Conservation (phyloP, 1,284 basidiomycete species). For the Marasmius fiardii region DNA sequence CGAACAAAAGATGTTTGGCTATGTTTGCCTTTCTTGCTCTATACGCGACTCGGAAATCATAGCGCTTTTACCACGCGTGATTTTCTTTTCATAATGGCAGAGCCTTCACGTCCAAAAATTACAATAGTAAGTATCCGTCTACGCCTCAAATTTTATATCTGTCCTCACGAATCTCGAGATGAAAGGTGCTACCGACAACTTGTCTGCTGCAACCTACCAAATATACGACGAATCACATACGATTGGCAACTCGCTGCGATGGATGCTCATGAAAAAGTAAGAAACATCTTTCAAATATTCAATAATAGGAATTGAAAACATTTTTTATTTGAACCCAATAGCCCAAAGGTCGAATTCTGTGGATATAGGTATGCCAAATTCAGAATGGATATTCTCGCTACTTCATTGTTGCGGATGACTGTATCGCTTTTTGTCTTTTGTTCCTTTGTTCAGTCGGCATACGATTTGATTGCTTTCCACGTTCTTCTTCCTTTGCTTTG, state of each 20-base stretch:
- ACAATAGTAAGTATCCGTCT: conserved; percentile 41
- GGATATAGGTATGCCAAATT: conserved; percentile 78
- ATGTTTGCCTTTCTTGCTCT: not conserved
- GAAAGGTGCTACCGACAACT: conserved; percentile 76
- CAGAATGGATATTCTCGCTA: not conserved
- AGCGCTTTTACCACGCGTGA: not conserved
- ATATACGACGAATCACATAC: conserved; percentile 95
- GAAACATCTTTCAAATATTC: conserved; percentile 13
- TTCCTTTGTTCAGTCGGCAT: not conserved
- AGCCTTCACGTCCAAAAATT: conserved; percentile 46
- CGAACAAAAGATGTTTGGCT: not conserved
- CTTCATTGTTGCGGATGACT: too few relatives aligned
- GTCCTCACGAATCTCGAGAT: conserved; percentile 38
- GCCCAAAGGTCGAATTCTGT: conserved; percentile 98
- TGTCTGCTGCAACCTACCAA: conserved; percentile 90
- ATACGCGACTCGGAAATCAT: not conserved
- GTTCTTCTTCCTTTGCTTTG: too few relatives aligned
- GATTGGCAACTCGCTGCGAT: conserved; percentile 90
- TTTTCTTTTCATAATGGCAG: conserved; percentile 38
- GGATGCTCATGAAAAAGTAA: conserved; percentile 99
- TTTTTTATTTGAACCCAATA: conserved; percentile 35
- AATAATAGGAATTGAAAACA: not conserved
- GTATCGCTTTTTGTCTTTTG: not conserved
- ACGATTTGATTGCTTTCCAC: too few relatives aligned
- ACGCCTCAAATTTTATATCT: conserved; percentile 5